Percentiles rank a stretch among this genome's conserved stretches.
These are phyloP conservation scores for Lichtheimia ornata DNA, from an alignment of 371 early-diverging fungal species.

Conservation along the genomic window DNA sequence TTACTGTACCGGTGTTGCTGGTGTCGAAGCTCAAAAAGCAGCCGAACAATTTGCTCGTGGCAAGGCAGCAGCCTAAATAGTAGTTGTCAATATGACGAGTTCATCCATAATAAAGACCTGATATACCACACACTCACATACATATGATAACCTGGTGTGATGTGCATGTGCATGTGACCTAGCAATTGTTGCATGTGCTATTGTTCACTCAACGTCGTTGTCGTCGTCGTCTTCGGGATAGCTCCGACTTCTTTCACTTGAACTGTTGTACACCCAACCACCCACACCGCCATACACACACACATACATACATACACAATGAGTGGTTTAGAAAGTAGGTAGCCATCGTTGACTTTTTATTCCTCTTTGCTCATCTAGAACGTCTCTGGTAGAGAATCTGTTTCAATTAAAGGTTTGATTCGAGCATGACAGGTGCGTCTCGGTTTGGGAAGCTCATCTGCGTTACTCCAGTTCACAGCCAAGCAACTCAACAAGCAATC, in stretches of 20 bases:
- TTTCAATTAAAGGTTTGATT: constrained; percentile 11
- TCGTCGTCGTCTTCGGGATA: too few species aligned
- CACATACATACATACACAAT: constrained; percentile 3
- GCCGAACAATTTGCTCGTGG: constrained; percentile 19
- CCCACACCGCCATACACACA: too few species aligned
- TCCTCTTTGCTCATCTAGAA: neutral
- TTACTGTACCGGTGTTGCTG: constrained; percentile 83
- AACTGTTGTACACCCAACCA: too few species aligned
- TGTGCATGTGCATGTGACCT: too few species aligned
- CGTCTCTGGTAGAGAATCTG: constrained; percentile 9
- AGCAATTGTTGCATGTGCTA: too few species aligned
- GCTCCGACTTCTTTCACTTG: too few species aligned
- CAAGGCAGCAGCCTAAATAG: neutral
- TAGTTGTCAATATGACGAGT: too few species aligned
- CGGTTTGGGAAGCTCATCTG: neutral
- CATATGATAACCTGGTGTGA: too few species aligned
- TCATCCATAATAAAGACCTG: too few species aligned
- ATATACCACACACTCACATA: too few species aligned
- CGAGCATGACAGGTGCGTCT: neutral
- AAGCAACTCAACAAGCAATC: constrained; percentile 88
- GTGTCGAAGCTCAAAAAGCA: constrained; percentile 70
- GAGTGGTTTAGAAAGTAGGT: constrained; percentile 24
- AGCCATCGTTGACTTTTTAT: neutral
- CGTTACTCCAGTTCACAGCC: constrained; percentile 79
- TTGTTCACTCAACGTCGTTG: too few species aligned